phyloP scores from a whole-genome alignment of 148 eudicot genomes.

The Fallopia convolvulus region DNA sequence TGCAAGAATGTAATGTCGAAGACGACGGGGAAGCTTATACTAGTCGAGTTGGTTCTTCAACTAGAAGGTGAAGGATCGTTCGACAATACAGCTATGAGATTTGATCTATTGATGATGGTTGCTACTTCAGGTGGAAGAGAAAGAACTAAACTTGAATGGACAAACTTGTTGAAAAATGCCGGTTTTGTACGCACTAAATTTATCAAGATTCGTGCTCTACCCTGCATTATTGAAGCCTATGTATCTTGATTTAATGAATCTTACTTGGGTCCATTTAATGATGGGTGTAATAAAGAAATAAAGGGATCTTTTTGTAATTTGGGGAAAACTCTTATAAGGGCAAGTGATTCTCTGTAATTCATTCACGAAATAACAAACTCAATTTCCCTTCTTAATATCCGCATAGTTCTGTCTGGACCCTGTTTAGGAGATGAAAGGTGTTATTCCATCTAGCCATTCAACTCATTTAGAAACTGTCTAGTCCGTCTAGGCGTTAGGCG shows the following conservation, averaged over 20 bases:
- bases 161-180: constrained; percentile 15
- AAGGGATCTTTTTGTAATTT: too few species aligned
- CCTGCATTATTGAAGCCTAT: constrained; percentile 23
- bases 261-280: too few species aligned
- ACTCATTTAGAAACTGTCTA: too few species aligned
- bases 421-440: too few species aligned
- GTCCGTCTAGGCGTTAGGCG: too few species aligned
- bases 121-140: constrained; percentile 30
- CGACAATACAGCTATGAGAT: constrained; percentile 15
- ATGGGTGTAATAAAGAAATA: too few species aligned
- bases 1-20: constrained; percentile 24
- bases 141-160: constrained; percentile 29
- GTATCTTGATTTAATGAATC: neutral
- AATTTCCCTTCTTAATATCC: too few species aligned
- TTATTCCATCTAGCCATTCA: too few species aligned
- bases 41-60: constrained; percentile 21
- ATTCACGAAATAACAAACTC: too few species aligned
- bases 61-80: constrained; percentile 20
- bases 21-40: constrained; percentile 25
- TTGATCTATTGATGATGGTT: constrained; percentile 24
- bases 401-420: too few species aligned
- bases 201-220: constrained; percentile 19
- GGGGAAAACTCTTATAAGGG: too few species aligned
- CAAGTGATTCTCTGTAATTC: too few species aligned
- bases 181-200: constrained; percentile 26